Base-by-base conservation (phyloP, 805 yeast species). In the Teunomyces cretensis region DNA sequence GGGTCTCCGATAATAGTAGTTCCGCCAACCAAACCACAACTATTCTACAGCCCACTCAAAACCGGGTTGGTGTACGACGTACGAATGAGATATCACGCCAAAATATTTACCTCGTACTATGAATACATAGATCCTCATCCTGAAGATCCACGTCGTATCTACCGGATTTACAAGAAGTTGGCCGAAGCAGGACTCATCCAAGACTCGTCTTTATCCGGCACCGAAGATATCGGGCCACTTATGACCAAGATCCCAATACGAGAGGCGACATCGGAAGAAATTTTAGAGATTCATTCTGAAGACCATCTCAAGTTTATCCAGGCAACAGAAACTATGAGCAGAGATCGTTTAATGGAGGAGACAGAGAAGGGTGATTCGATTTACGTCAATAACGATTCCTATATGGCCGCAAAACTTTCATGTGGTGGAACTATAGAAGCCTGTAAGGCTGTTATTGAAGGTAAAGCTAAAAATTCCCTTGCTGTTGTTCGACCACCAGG, bases 401-500 rank as follows among this genome's bases (percentile, higher is more conserved):
- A 75, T 53, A 71, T 85, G 32, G 86, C 96, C 50, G 99, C 98
- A 2, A 86, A 86, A 62, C 74, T 95, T 33, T 84, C 96, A 32
- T 92, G 97, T 62, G 99, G 99, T 45, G 98, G 99, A 30, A 85
- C 96, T 26, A 94, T 94, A 41, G 98, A 94, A 65, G 96, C 97
- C 1, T 91, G 98, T 64, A 81, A 82, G 52, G 96, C 98, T 0
- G 98, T 94, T 15, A 86, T 94, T 8, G 97, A 91, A 61, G 96
- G 96, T 2, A 72, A 77, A 45, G 98, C 92, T 26, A 89, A 89
- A 60, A 94, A 94, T 61, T 84, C 97, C 0, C 61, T 94, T 41
- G 99, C 99, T 0, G 88, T 94, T 6, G 96, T 94, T 12, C 80
- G 99, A 53, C 99, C 99, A 1, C 99, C 99, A 0, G 99, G 99